phyloP scores from a whole-genome alignment of 805 yeast species.

The Saccharomycopsis fermentans region DNA sequence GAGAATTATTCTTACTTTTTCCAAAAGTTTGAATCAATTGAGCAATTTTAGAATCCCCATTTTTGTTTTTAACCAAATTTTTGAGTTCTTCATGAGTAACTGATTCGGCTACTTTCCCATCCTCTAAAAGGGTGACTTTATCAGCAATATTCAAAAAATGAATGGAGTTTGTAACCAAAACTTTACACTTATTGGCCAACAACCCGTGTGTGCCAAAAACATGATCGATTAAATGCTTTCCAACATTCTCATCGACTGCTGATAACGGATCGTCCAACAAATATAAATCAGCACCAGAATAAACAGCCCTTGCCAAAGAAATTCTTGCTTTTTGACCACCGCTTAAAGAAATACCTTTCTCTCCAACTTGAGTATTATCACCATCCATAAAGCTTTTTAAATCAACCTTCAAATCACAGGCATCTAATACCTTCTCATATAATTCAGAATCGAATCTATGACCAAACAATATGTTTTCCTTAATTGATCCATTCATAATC shows the following conservation, averaged over 20 bases:
- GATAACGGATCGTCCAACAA: constrained; percentile 86
- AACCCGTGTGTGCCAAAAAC: constrained; percentile 79
- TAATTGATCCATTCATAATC: constrained; percentile 93
- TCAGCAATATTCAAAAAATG: constrained; percentile 71
- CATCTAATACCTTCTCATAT: constrained; percentile 69
- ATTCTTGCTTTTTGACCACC: constrained; percentile 98
- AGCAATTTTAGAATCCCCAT: constrained; percentile 38
- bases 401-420: constrained; percentile 82
- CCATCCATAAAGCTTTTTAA: constrained; percentile 76
- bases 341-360: constrained; percentile 89
- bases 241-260: constrained; percentile 97
- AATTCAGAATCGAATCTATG: constrained; percentile 72
- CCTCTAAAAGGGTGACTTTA: constrained; percentile 55
- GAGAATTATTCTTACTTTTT: constrained; percentile 25
- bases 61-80: constrained; percentile 20
- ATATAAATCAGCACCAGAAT: constrained; percentile 86
- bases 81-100: constrained; percentile 49
- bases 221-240: constrained; percentile 70
- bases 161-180: constrained; percentile 81
- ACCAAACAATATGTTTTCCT: constrained; percentile 87
- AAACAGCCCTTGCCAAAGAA: constrained; percentile 91
- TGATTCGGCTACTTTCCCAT: constrained; percentile 59
- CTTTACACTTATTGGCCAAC: constrained; percentile 59
- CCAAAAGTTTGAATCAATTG: constrained; percentile 57
- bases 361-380: constrained; percentile 90